Base-by-base conservation (phyloP, 345 rosid species). In the Luvunga scandens region DNA sequence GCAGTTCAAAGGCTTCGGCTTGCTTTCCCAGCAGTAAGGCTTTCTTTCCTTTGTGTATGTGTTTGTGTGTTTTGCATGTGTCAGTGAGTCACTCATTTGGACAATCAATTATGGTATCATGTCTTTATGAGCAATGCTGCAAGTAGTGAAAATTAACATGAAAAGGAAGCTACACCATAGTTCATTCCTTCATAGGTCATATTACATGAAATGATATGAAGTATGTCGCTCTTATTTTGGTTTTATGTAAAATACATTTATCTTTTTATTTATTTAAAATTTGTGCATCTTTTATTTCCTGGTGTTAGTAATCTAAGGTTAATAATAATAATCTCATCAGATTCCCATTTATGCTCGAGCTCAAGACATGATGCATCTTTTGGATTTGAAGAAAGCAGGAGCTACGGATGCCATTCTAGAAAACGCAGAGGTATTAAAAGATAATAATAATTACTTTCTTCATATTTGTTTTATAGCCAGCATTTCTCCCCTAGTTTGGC, bases 391-490 rank as follows among this genome's bases (percentile, higher is more conserved):
- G 88, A 92, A 93, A 86, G 91, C 86, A 4, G 99, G 99, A 57
- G 97, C 93, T 9, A 93, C 99, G 8, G 99, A 95, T 81, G 96
- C 97, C 45, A 90, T 93, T 78, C 88, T 93, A 19, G 99, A 95
- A 81, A 95, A 84, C 73, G 90, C 99, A 5, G 99, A 95, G 94
- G 99, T 93, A 82, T 27, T 25, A 25, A 68, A 38, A 39, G 34
- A 62, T 38, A 2, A 57, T 67, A 42, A 42, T 28, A 38, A 63
- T 24, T 36, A 19, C 33, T 10, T n/a, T 45, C 50, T 73, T 71
- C 9, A 1, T 10, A 62, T 53, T 67, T n/a, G 24, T 33, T 61
- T 21, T 64, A 7, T 57, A 14, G n/a, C 50, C 18, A 1, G 50
- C n/a, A 9, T 56, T 22, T 8, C 39, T 28, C 66, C 16, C 45